Conservation (phyloP, 805 yeast species). For the Metschnikowia kunwiensis region DNA sequence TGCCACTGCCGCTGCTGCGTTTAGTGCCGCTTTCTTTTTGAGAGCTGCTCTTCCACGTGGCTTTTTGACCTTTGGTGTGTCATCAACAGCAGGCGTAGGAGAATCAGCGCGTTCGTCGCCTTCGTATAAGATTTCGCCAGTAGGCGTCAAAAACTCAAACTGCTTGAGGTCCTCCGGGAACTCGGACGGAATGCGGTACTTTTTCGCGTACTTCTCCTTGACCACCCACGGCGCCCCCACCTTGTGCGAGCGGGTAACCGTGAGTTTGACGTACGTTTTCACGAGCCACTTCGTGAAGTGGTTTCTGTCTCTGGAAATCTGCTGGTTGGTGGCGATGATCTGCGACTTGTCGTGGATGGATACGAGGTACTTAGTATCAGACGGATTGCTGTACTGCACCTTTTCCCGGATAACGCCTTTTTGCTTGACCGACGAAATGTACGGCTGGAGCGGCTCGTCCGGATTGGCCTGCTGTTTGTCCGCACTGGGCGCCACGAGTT, state of each 20-base stretch:
- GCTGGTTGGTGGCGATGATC: slow-evolving; percentile 66
- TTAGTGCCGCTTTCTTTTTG: slow-evolving; percentile 15
- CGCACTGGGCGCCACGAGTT: slow-evolving; percentile 7
- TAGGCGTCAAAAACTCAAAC: slow-evolving; percentile 22
- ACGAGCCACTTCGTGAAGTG: slow-evolving; percentile 87
- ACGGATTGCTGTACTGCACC: slow-evolving; percentile 63
- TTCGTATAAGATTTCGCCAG: slow-evolving; percentile 18
- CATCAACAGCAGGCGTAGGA: slow-evolving; percentile 7
- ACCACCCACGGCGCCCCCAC: slow-evolving; percentile 97
- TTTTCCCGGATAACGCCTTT: slow-evolving; percentile 78
- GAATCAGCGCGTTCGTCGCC: slow-evolving; percentile 16
- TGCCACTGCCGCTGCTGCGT: slow-evolving; percentile 10
- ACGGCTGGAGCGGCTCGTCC: slow-evolving; percentile 8
- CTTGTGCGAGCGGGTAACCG: slow-evolving; percentile 73
- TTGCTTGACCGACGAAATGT: slow-evolving; percentile 27
- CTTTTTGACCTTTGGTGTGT: slow-evolving; percentile 5
- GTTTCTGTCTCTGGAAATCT: slow-evolving; percentile 78
- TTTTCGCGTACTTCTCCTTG: slow-evolving; percentile 67
- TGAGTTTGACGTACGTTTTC: slow-evolving; percentile 80
- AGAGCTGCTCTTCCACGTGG: slow-evolving; percentile 15
- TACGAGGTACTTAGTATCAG: slow-evolving; percentile 62
- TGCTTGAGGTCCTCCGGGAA: slow-evolving; percentile 54
- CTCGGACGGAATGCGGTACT: slow-evolving; percentile 61
- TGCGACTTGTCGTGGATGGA: slow-evolving; percentile 55
- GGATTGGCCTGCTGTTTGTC: slow-evolving; percentile 1